Percentiles rank a stretch among this genome's conserved stretches.
Conservation (phyloP, 306 rosid species). For the Cicer bijugum region DNA sequence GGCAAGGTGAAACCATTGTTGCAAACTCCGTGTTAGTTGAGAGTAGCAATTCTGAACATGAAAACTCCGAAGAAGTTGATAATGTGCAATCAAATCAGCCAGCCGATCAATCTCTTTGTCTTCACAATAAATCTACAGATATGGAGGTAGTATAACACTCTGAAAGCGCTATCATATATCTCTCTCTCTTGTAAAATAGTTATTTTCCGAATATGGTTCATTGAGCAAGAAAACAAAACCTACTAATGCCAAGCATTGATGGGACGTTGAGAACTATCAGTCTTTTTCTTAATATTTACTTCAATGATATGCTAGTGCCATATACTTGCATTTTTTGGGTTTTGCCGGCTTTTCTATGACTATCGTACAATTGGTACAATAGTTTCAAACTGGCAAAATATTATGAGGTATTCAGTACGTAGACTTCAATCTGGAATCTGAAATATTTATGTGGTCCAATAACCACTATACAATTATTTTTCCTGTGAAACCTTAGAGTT, state of each 20-base stretch:
- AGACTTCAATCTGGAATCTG: constrained; percentile 29
- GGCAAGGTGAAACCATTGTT: constrained; percentile 61
- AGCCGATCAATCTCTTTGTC: constrained; percentile 51
- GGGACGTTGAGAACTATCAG: constrained; percentile 13
- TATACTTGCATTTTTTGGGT: constrained; percentile 28
- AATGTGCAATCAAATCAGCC: constrained; percentile 45
- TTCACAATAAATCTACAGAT: constrained; percentile 47
- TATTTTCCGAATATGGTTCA: constrained; percentile 3
- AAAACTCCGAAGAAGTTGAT: constrained; percentile 46
- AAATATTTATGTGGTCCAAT: constrained; percentile 6
- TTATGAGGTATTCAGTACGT: neutral
- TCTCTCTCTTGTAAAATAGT: neutral
- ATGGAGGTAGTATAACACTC: constrained; percentile 55
- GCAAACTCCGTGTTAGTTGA: constrained; percentile 45
- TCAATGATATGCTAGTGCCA: constrained; percentile 16
- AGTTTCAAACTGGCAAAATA: constrained; percentile 20
- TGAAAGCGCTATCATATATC: constrained; percentile 14
- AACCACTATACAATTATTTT: constrained; percentile 2
- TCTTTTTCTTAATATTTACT: constrained; percentile 2
- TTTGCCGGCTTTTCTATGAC: constrained; percentile 11
- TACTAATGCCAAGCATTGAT: constrained; percentile 15
- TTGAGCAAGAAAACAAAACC: constrained; percentile 24
- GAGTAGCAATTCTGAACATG: constrained; percentile 48
- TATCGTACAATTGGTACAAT: constrained; percentile 2
- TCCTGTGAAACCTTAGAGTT: constrained; percentile 23